Evolutionary conservation across 495 filamentous ascomycete genomes (phyloP), one percentile per base, ranked within the genome.

Genomic region (Ramalina peruviana): DNA sequence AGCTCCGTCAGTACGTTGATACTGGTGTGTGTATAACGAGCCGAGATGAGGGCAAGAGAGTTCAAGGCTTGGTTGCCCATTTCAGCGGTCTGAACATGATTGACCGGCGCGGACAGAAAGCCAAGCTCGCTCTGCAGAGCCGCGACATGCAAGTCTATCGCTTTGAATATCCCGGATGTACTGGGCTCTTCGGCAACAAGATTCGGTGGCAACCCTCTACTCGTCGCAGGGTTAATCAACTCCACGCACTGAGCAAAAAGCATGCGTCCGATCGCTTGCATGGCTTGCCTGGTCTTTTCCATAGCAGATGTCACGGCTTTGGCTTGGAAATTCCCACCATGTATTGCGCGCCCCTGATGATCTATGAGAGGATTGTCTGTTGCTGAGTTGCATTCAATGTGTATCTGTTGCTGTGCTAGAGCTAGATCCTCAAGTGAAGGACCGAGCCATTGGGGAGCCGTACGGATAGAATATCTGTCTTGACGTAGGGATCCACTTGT

Each of bases 301-400:
- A 74, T 78, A 6, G 80, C 75, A 2, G 75, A 73, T 0, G 80
- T 79, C 17, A 82, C 53, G 4, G 71, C 61, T 3, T 58, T 60
- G 0, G 78, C 80, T 50, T 82, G 79, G 63, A 83, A 83, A 60
- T 83, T 83, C 23, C 71, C 74, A 11, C 78, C 78, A 43, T 73
- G 70, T 50, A 75, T 15, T 47, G 17, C 1, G 52, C 43, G 1
- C 39, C 49, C 1, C 36, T 40, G 3, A 56, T 54, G 46, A n/a
- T 82, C 71, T 20, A 82, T 56, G 6, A 84, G 61, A 1, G 80
- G 80, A 57, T 82, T 83, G 52, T 83, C 80, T 1, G 74, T 74
- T 0, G 72, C 72, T 1, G 79, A 81, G 57, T 82, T 83, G 41
- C 76, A 62, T 52, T 84, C 80, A 4, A 60, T 64, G 1, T 56